Percentiles rank a stretch among this genome's conserved stretches.
Conservation (phyloP, 768 basidiomycete species). For the Suillus subaureus region DNA sequence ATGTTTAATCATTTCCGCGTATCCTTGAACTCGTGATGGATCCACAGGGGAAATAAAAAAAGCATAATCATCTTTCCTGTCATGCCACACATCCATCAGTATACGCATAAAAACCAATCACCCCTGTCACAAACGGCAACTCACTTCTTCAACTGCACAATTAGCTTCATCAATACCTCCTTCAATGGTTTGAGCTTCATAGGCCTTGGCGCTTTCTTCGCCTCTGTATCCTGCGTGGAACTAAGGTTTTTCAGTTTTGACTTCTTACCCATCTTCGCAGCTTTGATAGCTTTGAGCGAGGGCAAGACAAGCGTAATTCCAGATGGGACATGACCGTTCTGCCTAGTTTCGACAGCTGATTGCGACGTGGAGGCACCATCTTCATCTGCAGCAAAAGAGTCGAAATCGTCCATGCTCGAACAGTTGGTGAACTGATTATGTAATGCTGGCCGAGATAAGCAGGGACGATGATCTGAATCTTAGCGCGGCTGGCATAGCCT, state of each 20-base stretch:
- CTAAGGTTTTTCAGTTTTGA: slow-evolving; percentile 37
- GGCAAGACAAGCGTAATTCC: slow-evolving; percentile 70
- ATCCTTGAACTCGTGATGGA: slow-evolving; percentile 57
- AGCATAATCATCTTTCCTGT: slow-evolving; percentile 84
- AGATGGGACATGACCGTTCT: slow-evolving; percentile 33
- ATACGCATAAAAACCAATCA: background rate
- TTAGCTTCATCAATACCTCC: slow-evolving; percentile 68
- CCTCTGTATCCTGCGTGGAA: slow-evolving; percentile 24
- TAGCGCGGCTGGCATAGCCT: background rate
- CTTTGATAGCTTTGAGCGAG: slow-evolving; percentile 63
- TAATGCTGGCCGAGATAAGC: slow-evolving; percentile 11
- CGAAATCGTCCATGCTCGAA: slow-evolving; percentile 35
- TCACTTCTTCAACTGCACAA: slow-evolving; percentile 76
- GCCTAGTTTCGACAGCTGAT: slow-evolving; percentile 20
- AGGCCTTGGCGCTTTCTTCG: slow-evolving; percentile 51
- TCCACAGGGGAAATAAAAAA: slow-evolving; percentile 79
- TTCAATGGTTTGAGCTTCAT: slow-evolving; percentile 79
- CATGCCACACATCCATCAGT: slow-evolving; percentile 15
- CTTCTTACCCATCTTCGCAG: slow-evolving; percentile 55
- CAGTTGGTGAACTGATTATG: slow-evolving; percentile 13
- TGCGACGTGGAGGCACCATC: slow-evolving; percentile 32
- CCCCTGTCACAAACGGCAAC: slow-evolving; percentile 15
- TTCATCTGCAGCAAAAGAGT: slow-evolving; percentile 31
- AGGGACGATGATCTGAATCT: slow-evolving; percentile 4
- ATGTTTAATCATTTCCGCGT: slow-evolving; percentile 67